Conservation (phyloP, 129 eudicot genomes). For the Artemisia annua region DNA sequence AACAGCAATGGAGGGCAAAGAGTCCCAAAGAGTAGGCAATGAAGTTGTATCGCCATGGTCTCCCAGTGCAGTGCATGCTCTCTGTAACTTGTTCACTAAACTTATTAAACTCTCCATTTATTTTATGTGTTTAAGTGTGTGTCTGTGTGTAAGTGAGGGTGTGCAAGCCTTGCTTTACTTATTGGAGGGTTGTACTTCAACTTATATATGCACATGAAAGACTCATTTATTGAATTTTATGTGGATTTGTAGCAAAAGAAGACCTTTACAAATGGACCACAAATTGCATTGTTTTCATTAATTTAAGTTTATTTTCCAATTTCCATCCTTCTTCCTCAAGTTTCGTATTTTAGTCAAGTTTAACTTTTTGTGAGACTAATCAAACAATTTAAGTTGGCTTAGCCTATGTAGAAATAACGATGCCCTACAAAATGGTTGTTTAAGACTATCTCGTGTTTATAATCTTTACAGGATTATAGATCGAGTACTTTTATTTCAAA, state of each 20-base stretch:
- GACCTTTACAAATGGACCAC: constrained; percentile 31
- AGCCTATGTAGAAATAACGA: no score
- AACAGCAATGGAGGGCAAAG: constrained; percentile 69
- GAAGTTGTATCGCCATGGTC: constrained; percentile 60
- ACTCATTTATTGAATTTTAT: not conserved
- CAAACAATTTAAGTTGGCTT: no score
- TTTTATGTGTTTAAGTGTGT: no score
- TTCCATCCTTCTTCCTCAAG: constrained; percentile 14
- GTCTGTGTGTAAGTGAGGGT: not conserved
- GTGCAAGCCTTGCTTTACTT: not conserved
- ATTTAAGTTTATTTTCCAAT: not conserved
- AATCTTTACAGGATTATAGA: no score
- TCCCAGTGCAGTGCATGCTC: constrained; percentile 69
- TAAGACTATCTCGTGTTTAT: no score
- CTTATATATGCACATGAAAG: not conserved
- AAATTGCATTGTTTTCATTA: constrained; percentile 30
- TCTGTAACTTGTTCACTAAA: constrained; percentile 60
- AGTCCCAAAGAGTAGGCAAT: constrained; percentile 68
- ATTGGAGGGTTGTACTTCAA: not conserved
- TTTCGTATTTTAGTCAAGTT: not conserved
- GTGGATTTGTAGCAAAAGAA: constrained; percentile 6
- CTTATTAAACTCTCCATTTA: constrained; percentile 57
- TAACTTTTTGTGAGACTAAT: not conserved
- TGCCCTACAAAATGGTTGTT: no score
- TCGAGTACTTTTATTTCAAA: no score